Conservation (phyloP, 306 rosid species). For the Rubus parviflorus region DNA sequence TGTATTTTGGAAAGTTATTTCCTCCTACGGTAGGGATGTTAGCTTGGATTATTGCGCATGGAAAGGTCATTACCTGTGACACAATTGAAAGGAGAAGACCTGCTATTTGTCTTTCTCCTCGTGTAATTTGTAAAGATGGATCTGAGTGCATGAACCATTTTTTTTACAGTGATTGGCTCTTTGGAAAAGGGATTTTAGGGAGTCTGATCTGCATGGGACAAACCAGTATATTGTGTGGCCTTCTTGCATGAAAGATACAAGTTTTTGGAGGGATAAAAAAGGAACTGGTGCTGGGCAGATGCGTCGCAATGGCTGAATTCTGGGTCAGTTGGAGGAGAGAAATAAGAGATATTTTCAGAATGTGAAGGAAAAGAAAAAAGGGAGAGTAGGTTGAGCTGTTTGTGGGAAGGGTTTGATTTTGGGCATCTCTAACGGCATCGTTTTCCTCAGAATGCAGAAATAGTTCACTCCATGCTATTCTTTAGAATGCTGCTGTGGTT, state of each 20-base stretch:
- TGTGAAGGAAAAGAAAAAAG: neutral
- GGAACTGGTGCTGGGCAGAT: no score
- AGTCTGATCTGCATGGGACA: neutral
- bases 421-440: neutral
- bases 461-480: neutral
- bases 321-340: neutral
- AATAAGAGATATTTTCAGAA: neutral
- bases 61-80: no score
- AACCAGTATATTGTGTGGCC: neutral
- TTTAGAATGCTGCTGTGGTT: no score
- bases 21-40: no score
- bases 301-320: neutral
- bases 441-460: neutral
- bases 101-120: no score
- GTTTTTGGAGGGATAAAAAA: no score
- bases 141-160: no score
- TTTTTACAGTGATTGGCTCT: no score
- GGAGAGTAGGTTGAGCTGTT: neutral
- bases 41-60: no score
- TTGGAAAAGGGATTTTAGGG: neutral
- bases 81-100: no score
- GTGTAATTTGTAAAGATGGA: no score
- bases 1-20: no score
- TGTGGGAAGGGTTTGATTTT: neutral
- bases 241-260: neutral